Evolutionary conservation across 2,329 filamentous ascomycete species (phyloP), one percentile per base, ranked within the genome.

Genomic region (Pseudocercospora ulei): DNA sequence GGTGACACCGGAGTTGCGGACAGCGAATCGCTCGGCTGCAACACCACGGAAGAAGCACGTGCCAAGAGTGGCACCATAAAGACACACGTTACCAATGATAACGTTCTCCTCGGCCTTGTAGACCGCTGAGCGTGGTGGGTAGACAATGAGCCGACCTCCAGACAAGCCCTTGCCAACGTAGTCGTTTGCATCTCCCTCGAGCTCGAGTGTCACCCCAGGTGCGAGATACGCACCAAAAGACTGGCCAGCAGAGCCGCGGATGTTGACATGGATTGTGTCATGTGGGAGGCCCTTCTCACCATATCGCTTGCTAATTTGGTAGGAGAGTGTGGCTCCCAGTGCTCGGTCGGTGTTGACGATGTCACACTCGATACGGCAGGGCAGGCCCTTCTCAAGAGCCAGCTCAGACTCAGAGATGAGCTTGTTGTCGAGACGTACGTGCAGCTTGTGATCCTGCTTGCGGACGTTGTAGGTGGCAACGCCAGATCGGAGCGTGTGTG

Each of bases 61-160:
- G 63, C 88, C 88, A 44, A 73, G 76, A 19, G 88, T 96, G 46
- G 86, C 88, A 63, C 88, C 88, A 61, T 96, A 96, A 57, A 96
- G 70, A 66, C 88, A 96, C 50, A 87, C 82, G 60, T 96, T 96
- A 47, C 88, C 88, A 40, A 95, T 78, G 37, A 96, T 72, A 31
- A 95, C 75, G 63, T 95, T 96, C 68, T 95, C 87, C 64, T 96
- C 88, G 1, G 88, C 85, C 69, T 92, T 93, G 74, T 86, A 96
- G 2, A 88, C 81, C 38, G 88, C 83, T 29, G 81, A 78, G 30
- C 87, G 82, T 31, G 87, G 86, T 45, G 88, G 88, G 62, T 95
- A 96, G 57, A 96, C 73, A 57, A 95, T 93, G 50, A 96, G 67
- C 39, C 87, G 82, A 61, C 88, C 88, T 61, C 88, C 88, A 38